phyloP scores from a whole-genome alignment of 106 monocot genomes.

The Allium cepa region DNA sequence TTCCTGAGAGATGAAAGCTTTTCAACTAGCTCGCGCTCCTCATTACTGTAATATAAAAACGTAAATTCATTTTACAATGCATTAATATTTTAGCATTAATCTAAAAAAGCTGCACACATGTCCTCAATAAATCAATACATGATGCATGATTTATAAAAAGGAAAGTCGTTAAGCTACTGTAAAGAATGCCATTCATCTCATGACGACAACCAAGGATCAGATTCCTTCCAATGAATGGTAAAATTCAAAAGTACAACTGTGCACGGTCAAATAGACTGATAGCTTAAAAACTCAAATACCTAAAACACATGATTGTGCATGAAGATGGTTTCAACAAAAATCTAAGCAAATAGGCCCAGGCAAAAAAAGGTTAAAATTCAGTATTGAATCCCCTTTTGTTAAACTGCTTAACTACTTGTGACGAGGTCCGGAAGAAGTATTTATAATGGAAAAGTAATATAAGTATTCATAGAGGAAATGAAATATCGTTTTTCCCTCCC shows the following conservation, averaged over 20 bases:
- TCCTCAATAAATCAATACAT: background rate
- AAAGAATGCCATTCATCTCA: background rate
- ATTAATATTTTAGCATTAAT: background rate
- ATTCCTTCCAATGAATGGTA: background rate
- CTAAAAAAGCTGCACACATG: background rate
- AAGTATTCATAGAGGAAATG: no score
- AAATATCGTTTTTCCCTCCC: no score
- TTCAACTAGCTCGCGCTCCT: slow-evolving; percentile 50
- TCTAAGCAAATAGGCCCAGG: no score
- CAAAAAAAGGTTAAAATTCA: no score
- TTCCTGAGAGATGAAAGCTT: slow-evolving; percentile 43
- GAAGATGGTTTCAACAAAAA: no score
- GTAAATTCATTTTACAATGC: background rate
- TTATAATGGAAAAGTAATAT: no score
- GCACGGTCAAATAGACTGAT: no score
- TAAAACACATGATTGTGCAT: no score
- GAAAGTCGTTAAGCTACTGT: background rate
- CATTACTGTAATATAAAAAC: slow-evolving; percentile 26
- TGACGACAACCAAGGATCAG: background rate
- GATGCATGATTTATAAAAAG: background rate
- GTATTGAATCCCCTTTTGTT: no score
- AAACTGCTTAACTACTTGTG: no score
- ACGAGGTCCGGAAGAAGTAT: no score
- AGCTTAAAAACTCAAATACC: no score
- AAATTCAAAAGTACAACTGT: background rate